Conservation (phyloP, 352 stramenopile genomes). For the Globisporangium heterothallicum region DNA sequence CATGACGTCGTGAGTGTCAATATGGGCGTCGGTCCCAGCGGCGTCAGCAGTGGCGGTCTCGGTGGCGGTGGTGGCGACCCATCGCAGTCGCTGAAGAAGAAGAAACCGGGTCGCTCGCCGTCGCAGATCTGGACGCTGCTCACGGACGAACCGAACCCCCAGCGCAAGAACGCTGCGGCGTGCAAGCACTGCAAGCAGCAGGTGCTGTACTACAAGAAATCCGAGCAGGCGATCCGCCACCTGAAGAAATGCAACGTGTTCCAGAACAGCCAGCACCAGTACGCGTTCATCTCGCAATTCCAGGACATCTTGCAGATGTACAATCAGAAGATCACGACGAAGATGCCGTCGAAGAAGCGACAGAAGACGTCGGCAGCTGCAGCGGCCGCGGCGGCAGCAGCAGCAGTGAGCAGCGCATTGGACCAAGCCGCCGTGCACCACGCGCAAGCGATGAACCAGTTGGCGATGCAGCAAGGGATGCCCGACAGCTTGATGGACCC, state of each 20-base stretch:
- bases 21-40: not conserved
- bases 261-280: conserved; percentile 80
- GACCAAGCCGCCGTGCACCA: conserved; percentile 56
- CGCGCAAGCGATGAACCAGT: conserved; percentile 61
- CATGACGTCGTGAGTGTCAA: conserved; percentile 12
- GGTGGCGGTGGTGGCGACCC: not conserved
- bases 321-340: conserved; percentile 78
- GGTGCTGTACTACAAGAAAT: conserved; percentile 86
- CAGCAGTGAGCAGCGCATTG: conserved; percentile 22
- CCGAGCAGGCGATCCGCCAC: conserved; percentile 77
- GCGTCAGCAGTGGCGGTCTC: not conserved
- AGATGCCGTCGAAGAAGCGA: conserved; percentile 58
- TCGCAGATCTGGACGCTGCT: conserved; percentile 79
- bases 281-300: conserved; percentile 74
- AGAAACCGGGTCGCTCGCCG: conserved; percentile 58
- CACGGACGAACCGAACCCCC: conserved; percentile 74
- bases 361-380: conserved; percentile 27
- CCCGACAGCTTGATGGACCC: conserved; percentile 63
- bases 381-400: conserved; percentile 4
- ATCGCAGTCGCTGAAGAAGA: conserved; percentile 48
- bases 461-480: conserved; percentile 73
- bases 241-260: conserved; percentile 77
- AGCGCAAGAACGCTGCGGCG: conserved; percentile 63
- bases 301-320: conserved; percentile 77
- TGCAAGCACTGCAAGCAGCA: conserved; percentile 87